Evolutionary conservation across 1,284 basidiomycete species (phyloP).

Genomic region (Cutaneotrichosporon daszewskae): DNA sequence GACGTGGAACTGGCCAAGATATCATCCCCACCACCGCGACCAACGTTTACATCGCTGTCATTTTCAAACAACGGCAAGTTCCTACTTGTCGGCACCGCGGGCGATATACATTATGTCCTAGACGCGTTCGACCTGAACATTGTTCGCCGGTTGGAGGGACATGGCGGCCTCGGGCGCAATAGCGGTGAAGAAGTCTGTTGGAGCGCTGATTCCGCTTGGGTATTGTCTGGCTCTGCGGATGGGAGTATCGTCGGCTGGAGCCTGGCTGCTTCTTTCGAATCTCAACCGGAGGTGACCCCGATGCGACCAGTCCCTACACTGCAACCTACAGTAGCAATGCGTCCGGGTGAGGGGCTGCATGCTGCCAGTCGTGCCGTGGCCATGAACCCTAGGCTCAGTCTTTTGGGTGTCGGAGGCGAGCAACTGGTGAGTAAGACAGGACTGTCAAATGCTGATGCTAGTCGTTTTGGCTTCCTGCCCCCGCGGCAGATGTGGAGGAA

Average conservation of each 20-base stretch:
- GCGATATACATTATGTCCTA: slow-evolving; percentile 84
- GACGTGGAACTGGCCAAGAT: slow-evolving; percentile 68
- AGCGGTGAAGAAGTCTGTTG: slow-evolving; percentile 87
- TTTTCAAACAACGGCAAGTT: slow-evolving; percentile 89
- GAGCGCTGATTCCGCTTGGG: slow-evolving; percentile 85
- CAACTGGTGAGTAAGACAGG: too few relatives aligned
- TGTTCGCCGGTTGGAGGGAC: slow-evolving; percentile 75
- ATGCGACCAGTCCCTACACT: too few relatives aligned
- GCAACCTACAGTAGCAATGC: too few relatives aligned
- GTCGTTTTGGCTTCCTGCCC: too few relatives aligned
- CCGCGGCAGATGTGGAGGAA: too few relatives aligned
- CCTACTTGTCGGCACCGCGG: slow-evolving; percentile 86
- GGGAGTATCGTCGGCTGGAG: slow-evolving; percentile 76
- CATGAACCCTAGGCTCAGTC: too few relatives aligned
- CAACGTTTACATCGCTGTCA: slow-evolving; percentile 81
- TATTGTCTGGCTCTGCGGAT: slow-evolving; percentile 67
- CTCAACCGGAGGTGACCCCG: too few relatives aligned
- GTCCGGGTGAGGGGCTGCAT: too few relatives aligned
- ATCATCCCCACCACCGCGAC: slow-evolving; percentile 75
- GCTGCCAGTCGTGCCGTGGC: too few relatives aligned
- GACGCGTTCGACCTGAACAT: slow-evolving; percentile 80
- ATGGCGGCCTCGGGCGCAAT: slow-evolving; percentile 69
- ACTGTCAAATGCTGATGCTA: too few relatives aligned
- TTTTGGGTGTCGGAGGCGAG: too few relatives aligned
- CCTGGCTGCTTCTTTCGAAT: too few relatives aligned